A percentile compares a stretch with the other conserved stretches of the same genome.
phyloP scores from a whole-genome alignment of 768 basidiomycete genomes.

The Lactarius sp. region DNA sequence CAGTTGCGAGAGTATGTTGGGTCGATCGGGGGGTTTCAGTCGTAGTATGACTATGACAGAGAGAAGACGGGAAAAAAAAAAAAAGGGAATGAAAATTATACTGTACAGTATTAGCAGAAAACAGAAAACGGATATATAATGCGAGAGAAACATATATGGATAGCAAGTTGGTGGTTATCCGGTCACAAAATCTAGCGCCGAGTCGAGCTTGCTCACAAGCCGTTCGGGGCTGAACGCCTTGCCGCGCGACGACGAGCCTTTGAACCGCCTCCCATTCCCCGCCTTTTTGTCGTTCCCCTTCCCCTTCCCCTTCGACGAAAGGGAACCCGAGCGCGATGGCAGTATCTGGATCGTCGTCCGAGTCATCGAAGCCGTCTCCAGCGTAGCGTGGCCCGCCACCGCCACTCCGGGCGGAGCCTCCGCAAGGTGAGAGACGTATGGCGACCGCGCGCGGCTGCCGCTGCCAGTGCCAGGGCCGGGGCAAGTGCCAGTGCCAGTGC shows the following conservation, averaged over 20 bases:
- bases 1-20: not conserved
- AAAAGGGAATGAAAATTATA: not conserved
- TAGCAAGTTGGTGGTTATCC: not conserved
- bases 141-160: too few relatives aligned
- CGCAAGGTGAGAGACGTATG: not conserved
- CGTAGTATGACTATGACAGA: not conserved
- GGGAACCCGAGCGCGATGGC: not conserved
- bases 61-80: not conserved
- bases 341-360: not conserved
- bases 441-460: not conserved
- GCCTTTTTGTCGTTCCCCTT: not conserved
- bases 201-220: constrained; percentile 18
- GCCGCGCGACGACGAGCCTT: constrained; percentile 5
- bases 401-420: not conserved
- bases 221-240: constrained; percentile 22
- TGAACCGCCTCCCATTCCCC: constrained; percentile 4
- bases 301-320: not conserved
- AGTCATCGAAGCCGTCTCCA: not conserved
- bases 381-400: not conserved
- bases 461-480: too few relatives aligned
- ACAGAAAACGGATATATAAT: not conserved
- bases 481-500: too few relatives aligned
- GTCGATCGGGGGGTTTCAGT: not conserved
- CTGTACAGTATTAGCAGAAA: not conserved
- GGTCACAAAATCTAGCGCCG: constrained; percentile 23